Base-by-base conservation (phyloP, 2,329 filamentous ascomycete genomes). In the Lomentospora prolificans region DNA sequence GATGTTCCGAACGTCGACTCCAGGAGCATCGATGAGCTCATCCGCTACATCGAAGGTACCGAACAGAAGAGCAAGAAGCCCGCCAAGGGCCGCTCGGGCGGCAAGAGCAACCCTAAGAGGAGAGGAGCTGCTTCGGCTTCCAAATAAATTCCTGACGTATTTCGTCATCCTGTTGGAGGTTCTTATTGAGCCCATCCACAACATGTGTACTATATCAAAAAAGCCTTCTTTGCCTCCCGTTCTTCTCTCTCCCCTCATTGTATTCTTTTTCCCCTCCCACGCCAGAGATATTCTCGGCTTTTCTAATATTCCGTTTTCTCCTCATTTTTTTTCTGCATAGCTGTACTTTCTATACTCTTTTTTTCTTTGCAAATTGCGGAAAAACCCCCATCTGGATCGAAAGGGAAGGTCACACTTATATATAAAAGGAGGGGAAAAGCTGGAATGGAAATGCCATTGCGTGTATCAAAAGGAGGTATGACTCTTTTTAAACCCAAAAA, bases 1-100 rank as follows among this genome's bases (percentile, higher is more conserved):
- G 51, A 50, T 8, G 41, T 50, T 17, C 22, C 53, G 25, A 52
- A 69, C 54, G 74, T 90, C 51, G 89, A 95, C 67, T 82, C 86
- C 56, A 81, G 90, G 63, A 96, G 85, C 72, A 90, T 99, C 60
- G 91, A 97, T 63, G 92, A 99, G 69, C 75, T 99, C 41, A 78
- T 99, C 67, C 89, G 87, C 70, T 97, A 92, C 71, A 97, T 99
- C 62, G 94, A 97, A 70, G 92, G 91, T 46, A 75, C 70, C 14
- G 79, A 83, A 55, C 72, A 75, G 59, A 75, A 77, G 64, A 72
- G 74, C 60, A 75, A 71, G 58, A 71, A 70, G 56, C 69, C 71
- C 22, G 62, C 66, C n/a, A 85, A 84, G 72, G 82, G 83, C 68
- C 74, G 76, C 51, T 66, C 75, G 22, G 51, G n/a, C 39, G 70